Conservation (phyloP, 2,329 filamentous ascomycete species). For the Ustilaginoidea virens region DNA sequence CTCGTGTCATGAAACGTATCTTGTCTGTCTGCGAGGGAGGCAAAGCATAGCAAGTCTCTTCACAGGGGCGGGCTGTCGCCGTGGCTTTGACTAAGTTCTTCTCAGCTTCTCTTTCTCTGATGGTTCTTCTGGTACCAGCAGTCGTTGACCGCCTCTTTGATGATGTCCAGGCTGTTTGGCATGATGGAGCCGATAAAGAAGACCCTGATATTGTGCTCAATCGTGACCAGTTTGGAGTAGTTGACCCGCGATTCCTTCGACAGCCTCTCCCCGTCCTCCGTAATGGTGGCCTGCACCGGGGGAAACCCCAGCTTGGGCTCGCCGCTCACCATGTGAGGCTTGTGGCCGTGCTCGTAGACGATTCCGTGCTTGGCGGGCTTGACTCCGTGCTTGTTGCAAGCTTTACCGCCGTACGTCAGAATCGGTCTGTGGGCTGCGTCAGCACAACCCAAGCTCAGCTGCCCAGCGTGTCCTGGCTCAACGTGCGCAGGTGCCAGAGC, state of each 20-base stretch:
- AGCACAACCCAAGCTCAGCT: background rate
- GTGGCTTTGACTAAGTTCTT: conserved; percentile 1
- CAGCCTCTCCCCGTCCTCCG: conserved; percentile 27
- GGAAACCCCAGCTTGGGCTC: conserved; percentile 34
- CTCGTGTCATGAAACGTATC: too few relatives aligned
- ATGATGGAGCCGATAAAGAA: conserved; percentile 37
- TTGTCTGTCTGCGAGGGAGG: too few relatives aligned
- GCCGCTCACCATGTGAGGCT: conserved; percentile 16
- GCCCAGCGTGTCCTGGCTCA: too few relatives aligned
- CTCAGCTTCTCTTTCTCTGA: conserved; percentile 13
- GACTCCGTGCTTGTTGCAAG: conserved; percentile 35
- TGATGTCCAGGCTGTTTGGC: conserved; percentile 22
- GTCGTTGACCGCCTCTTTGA: conserved; percentile 28
- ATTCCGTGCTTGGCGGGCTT: conserved; percentile 39
- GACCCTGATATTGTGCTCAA: conserved; percentile 43
- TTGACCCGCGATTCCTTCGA: conserved; percentile 37
- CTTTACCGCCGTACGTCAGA: conserved; percentile 36
- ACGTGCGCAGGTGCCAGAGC: too few relatives aligned
- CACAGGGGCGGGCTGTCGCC: too few relatives aligned
- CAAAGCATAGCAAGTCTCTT: too few relatives aligned
- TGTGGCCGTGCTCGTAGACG: conserved; percentile 22
- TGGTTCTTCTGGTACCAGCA: conserved; percentile 33
- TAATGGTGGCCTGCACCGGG: conserved; percentile 29
- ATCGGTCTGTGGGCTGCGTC: conserved; percentile 28
- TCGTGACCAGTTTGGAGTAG: conserved; percentile 38